These are phyloP conservation scores for Irpex sp. DNA, from an alignment of 1,284 basidiomycete genomes.

Conservation along the genomic window DNA sequence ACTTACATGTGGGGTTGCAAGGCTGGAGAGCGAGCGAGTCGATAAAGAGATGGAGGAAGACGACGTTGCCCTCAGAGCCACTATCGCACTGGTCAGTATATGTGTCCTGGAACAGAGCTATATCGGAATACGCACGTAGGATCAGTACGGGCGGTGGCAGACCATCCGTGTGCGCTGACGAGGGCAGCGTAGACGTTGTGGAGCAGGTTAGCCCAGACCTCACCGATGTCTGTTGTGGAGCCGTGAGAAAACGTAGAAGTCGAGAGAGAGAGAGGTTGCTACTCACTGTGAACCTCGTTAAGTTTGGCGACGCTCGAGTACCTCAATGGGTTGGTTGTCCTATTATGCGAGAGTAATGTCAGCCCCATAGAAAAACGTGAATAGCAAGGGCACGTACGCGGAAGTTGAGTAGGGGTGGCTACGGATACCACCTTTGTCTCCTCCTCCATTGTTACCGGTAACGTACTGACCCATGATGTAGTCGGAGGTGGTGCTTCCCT, in stretches of 20 bases:
- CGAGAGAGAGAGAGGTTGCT: neutral
- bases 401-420: constrained; percentile 38
- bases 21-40: constrained; percentile 47
- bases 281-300: constrained; percentile 34
- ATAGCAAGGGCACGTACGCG: constrained; percentile 8
- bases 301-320: constrained; percentile 34
- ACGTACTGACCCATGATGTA: constrained; percentile 39
- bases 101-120: neutral
- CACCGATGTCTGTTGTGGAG: constrained; percentile 16
- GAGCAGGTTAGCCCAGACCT: constrained; percentile 49
- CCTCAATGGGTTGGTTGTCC: constrained; percentile 10
- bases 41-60: constrained; percentile 46
- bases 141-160: constrained; percentile 35
- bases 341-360: neutral
- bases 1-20: constrained; percentile 44
- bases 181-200: constrained; percentile 47
- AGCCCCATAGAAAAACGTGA: neutral
- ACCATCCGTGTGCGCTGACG: constrained; percentile 39
- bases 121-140: constrained; percentile 19
- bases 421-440: constrained; percentile 29
- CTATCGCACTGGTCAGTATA: constrained; percentile 10
- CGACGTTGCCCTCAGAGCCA: constrained; percentile 41
- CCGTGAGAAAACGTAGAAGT: neutral
- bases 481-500: constrained; percentile 21
- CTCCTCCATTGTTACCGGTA: constrained; percentile 19